These are phyloP conservation scores for Metroxylon sagu DNA, from an alignment of 176 grass and related monocot genomes.

Conservation along the genomic window DNA sequence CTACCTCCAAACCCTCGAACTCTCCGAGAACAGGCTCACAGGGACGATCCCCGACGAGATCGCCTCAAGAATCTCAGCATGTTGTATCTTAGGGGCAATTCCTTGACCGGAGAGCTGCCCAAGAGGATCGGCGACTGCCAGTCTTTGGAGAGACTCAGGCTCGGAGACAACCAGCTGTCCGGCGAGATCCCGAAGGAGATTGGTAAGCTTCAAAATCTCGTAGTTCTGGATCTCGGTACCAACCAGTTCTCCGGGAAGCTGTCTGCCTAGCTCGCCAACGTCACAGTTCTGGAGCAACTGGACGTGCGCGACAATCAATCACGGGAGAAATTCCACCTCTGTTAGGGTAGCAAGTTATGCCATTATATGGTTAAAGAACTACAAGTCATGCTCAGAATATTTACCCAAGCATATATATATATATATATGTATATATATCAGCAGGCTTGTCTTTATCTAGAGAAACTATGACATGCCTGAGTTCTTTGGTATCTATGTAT, in stretches of 20 bases:
- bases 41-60: constrained; percentile 69
- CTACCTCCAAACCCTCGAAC: constrained; percentile 69
- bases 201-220: constrained; percentile 80
- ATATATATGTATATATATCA: no score
- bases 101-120: constrained; percentile 50
- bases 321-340: constrained; percentile 34
- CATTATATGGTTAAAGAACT: not conserved
- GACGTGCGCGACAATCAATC: constrained; percentile 86
- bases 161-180: constrained; percentile 69
- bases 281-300: constrained; percentile 81
- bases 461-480: constrained; percentile 27
- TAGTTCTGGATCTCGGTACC: constrained; percentile 76
- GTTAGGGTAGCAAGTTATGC: constrained; percentile 31
- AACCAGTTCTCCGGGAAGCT: constrained; percentile 53
- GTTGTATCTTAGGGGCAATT: constrained; percentile 70
- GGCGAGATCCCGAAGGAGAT: constrained; percentile 71
- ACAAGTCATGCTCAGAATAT: not conserved
- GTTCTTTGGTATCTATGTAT: constrained; percentile 82
- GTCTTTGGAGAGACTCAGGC: constrained; percentile 71
- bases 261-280: constrained; percentile 63
- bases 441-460: constrained; percentile 45
- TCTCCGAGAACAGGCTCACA: constrained; percentile 63
- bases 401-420: constrained; percentile 95
- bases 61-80: constrained; percentile 79
- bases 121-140: constrained; percentile 55